A percentile compares a stretch with the other conserved stretches of the same genome.
Conservation (phyloP, 257 asterid species). For the Ligustrum vulgare region DNA sequence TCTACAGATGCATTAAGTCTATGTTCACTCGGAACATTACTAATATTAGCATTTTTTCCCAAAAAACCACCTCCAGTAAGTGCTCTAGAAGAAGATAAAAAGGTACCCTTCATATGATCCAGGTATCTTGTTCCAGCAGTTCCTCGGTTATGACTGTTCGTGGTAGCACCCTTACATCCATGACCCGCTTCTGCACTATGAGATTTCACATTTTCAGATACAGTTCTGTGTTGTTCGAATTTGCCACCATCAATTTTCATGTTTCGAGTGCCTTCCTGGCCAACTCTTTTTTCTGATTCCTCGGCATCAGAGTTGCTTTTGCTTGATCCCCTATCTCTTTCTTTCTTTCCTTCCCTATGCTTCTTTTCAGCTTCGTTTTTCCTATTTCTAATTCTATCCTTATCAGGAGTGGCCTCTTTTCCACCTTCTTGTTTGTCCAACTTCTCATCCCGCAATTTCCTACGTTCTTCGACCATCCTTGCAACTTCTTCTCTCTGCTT, state of each 20-base stretch:
- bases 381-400: conserved; percentile 52
- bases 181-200: conserved; percentile 56
- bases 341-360: conserved; percentile 78
- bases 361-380: conserved; percentile 76
- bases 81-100: conserved; percentile 96
- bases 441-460: conserved; percentile 82
- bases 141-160: conserved; percentile 53
- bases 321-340: conserved; percentile 77
- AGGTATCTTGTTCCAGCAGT: conserved; percentile 82
- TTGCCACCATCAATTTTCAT: conserved; percentile 60
- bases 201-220: conserved; percentile 52
- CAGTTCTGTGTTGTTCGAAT: conserved; percentile 47
- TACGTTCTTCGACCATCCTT: conserved; percentile 82
- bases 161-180: conserved; percentile 56
- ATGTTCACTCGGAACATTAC: conserved; percentile 61
- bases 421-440: conserved; percentile 72
- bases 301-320: conserved; percentile 92
- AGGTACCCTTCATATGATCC: conserved; percentile 92
- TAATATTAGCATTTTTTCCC: conserved; percentile 51
- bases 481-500: conserved; percentile 48
- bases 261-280: conserved; percentile 61
- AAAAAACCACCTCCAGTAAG: conserved; percentile 81
- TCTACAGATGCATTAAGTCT: conserved; percentile 55
- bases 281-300: conserved; percentile 67
- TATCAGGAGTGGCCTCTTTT: conserved; percentile 56